Evolutionary conservation across 2,329 filamentous ascomycete genomes (phyloP), one percentile per base, ranked within the genome.

Genomic region (Colletotrichum godetiae): DNA sequence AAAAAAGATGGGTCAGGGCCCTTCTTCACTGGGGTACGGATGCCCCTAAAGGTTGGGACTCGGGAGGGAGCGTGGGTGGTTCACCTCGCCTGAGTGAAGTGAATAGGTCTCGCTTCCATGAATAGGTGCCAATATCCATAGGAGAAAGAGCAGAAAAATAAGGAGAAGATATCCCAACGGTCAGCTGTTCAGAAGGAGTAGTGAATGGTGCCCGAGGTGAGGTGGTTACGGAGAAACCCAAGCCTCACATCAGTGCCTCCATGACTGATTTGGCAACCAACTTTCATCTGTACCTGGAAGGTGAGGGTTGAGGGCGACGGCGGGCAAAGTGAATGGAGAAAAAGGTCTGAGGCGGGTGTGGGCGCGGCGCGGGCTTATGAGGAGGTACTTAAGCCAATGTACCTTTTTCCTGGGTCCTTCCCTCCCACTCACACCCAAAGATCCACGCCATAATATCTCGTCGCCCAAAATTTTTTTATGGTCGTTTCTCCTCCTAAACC

Each of bases 401-500:
- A 73, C 70, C 56, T 70, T 22, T 37, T 35, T 29, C 70, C 60
- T 69, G 59, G 69, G 69, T 68, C 69, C 64, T 72, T 72, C 65
- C 69, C 69, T 72, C 65, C 53, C 65, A 68, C 49, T 68, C 33
- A 58, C 59, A 53, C 65, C 65, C 60, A 29, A 29, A 13, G n/a
- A 22, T 65, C 67, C 67, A 70, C 70, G 70, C 70, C 67, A 74
- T 75, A 74, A 66, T 72, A 73, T 73, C 73, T 75, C 65, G 67
- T 68, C 68, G 56, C 63, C 73, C 75, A 68, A 76, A 75, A 67
- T 57, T 56, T 58, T 58, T 64, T 76, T 76, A 29, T 75, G 69
- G 62, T 46, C 58, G 33, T 13, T 68, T 53, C 37, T 60, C 62
- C 53, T 66, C 46, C 58, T 63, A 75, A 74, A 68, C 59, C 64